Evolutionary conservation across 1,139 yeast species (phyloP).

Genomic region (Zygosaccharomyces pseudobailii): DNA sequence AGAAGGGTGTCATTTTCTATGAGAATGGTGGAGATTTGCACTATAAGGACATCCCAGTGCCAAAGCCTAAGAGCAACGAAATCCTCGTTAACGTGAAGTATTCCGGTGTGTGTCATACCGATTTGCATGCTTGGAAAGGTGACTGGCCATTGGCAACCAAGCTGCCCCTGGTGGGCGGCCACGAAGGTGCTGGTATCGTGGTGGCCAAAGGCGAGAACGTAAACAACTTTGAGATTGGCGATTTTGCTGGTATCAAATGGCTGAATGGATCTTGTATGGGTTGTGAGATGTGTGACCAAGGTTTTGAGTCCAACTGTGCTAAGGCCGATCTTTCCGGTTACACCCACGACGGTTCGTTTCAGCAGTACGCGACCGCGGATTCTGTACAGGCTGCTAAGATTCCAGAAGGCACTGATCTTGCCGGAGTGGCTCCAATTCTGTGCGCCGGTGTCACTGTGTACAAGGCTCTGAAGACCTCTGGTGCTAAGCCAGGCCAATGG

Average conservation of each 20-base stretch:
- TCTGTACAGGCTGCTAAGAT: slow-evolving; percentile 71
- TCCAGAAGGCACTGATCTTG: slow-evolving; percentile 62
- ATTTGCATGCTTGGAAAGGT: slow-evolving; percentile 67
- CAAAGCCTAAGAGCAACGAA: slow-evolving; percentile 57
- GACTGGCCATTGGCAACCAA: slow-evolving; percentile 62
- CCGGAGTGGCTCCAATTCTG: slow-evolving; percentile 63
- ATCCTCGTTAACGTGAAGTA: slow-evolving; percentile 56
- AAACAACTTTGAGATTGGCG: slow-evolving; percentile 63
- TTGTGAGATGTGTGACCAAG: slow-evolving; percentile 63
- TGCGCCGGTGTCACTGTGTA: slow-evolving; percentile 82
- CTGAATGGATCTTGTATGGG: slow-evolving; percentile 65
- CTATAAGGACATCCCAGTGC: slow-evolving; percentile 57
- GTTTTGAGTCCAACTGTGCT: slow-evolving; percentile 64
- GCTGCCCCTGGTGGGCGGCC: slow-evolving; percentile 69
- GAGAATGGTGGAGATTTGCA: slow-evolving; percentile 46
- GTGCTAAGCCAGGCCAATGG: slow-evolving; percentile 64
- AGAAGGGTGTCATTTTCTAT: slow-evolving; percentile 50
- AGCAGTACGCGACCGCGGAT: slow-evolving; percentile 75
- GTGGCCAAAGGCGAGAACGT: slow-evolving; percentile 67
- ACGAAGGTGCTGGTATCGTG: slow-evolving; percentile 79
- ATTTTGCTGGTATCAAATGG: slow-evolving; percentile 72
- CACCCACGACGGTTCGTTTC: slow-evolving; percentile 79
- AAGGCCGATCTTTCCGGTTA: slow-evolving; percentile 68
- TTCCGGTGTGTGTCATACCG: slow-evolving; percentile 70
- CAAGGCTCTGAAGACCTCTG: slow-evolving; percentile 71